Base-by-base conservation (phyloP, 2,329 filamentous ascomycete species). In the Trichoderma pleuroti region DNA sequence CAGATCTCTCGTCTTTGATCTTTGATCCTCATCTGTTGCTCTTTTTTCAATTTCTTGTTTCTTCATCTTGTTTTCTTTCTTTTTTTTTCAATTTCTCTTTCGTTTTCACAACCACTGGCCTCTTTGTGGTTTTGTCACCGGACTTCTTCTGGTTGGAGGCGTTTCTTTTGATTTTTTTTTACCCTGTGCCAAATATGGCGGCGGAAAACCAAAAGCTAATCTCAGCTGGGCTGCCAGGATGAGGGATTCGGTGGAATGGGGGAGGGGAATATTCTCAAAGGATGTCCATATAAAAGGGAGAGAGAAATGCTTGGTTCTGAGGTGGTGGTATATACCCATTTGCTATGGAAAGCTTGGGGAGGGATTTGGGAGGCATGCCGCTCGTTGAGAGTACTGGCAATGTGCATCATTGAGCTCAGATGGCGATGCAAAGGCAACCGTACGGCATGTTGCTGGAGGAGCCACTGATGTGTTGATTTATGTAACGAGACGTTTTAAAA, bases 251-350 rank as follows among this genome's bases (percentile, higher is more conserved):
- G 56, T 71, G 46, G 62, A 68, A 28, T 26, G 8, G 12, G 12
- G 24, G 62, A 5, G n/a, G 46, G 39, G 64, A 9, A 39, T 54
- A 57, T 56, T 49, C 46, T 57, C 36, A 69, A 36, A 64, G 14
- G 26, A 28, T 42, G 66, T 60, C 57, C 49, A 36, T 70, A 64
- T 54, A 57, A 46, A 66, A 57, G 63, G 56, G 64, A 62, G 46
- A 62, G 46, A 60, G 56, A 59, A 18, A 36, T n/a, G 57, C 42
- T 71, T 36, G 59, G 54, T 71, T 62, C 28, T 59, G 28, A 59
- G 39, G 66, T 49, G 61, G 76, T 73, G 72, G 77, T 76, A 77
- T 79, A 79, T 79, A 79, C 77, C 77, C 77, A 77, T 76, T 78
- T 79, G 72, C 72, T 74, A 73, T 69, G 68, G 68, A 66, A 62